Evolutionary conservation across 768 basidiomycete genomes (phyloP).

Genomic region (Agaricus sinodeliciosus): DNA sequence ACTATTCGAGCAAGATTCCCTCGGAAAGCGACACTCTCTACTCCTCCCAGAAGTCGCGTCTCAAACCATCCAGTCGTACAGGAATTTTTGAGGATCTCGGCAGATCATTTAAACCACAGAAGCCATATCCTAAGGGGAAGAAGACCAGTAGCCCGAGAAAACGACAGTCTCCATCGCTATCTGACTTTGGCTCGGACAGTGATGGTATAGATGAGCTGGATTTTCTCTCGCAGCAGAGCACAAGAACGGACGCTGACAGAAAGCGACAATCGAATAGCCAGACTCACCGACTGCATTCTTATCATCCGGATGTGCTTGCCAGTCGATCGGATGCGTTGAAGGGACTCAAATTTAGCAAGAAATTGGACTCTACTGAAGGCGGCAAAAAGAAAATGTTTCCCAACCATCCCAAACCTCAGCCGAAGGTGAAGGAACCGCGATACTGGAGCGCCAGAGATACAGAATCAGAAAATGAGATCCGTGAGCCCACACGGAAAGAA

Average conservation of each 20-base stretch:
- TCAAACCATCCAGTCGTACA: neutral
- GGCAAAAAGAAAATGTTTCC: neutral
- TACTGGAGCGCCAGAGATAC: neutral
- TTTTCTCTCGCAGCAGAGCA: slow-evolving; percentile 13
- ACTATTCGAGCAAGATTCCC: neutral
- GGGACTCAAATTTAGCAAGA: slow-evolving; percentile 29
- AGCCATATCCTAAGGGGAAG: neutral
- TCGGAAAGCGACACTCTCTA: neutral
- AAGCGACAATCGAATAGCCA: slow-evolving; percentile 12
- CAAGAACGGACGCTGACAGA: slow-evolving; percentile 1
- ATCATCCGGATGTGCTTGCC: slow-evolving; percentile 4
- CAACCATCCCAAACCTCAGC: neutral
- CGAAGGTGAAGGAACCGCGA: neutral
- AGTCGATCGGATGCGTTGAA: slow-evolving; percentile 10
- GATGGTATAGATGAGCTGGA: slow-evolving; percentile 18
- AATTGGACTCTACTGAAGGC: slow-evolving; percentile 2
- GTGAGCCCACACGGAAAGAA: neutral
- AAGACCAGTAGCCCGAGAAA: neutral
- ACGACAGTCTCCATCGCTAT: neutral
- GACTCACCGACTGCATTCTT: slow-evolving; percentile 12
- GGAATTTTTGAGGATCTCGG: slow-evolving; percentile 8
- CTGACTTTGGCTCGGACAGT: neutral
- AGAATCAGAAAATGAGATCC: neutral
- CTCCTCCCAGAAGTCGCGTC: neutral
- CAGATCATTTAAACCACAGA: neutral